Evolutionary conservation across 2,329 filamentous ascomycete species (phyloP).

Genomic region (Helotiales sp.): DNA sequence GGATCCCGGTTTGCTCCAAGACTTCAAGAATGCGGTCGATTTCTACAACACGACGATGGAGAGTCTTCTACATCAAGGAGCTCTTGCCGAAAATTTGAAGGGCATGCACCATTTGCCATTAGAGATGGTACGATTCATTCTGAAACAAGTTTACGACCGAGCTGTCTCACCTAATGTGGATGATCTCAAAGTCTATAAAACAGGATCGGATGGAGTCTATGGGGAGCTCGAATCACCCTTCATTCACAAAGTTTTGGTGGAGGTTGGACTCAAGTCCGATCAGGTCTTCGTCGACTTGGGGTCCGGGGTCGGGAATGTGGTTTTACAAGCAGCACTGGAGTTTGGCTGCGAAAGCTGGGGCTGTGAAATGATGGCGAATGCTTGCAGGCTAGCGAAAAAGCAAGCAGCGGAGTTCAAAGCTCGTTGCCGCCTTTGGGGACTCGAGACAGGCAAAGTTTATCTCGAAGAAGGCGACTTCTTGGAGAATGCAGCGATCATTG

Average conservation of each 20-base stretch:
- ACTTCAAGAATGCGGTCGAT: conserved; percentile 74
- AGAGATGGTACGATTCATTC: conserved; percentile 77
- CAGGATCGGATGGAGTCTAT: conserved; percentile 92
- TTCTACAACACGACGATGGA: conserved; percentile 78
- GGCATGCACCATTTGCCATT: conserved; percentile 71
- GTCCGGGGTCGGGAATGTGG: conserved; percentile 95
- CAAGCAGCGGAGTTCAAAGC: conserved; percentile 84
- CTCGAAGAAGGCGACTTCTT: conserved; percentile 87
- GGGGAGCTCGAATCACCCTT: conserved; percentile 90
- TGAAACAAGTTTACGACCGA: conserved; percentile 87
- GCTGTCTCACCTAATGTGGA: conserved; percentile 91
- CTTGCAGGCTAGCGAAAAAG: conserved; percentile 78
- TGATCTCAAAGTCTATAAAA: conserved; percentile 81
- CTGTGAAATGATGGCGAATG: conserved; percentile 94
- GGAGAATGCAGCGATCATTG: conserved; percentile 70
- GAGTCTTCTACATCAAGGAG: conserved; percentile 69
- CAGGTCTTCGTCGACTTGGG: conserved; percentile 94
- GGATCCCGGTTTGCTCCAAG: conserved; percentile 55
- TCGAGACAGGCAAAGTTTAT: conserved; percentile 77
- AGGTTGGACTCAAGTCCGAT: conserved; percentile 76
- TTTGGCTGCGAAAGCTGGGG: conserved; percentile 95
- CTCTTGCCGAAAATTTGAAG: conserved; percentile 74
- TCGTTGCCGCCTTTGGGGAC: conserved; percentile 88
- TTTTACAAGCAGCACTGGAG: conserved; percentile 90
- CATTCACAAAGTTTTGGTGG: conserved; percentile 78